phyloP scores from a whole-genome alignment of 1,284 basidiomycete species.

The Cutaneotrichosporon mucoides region DNA sequence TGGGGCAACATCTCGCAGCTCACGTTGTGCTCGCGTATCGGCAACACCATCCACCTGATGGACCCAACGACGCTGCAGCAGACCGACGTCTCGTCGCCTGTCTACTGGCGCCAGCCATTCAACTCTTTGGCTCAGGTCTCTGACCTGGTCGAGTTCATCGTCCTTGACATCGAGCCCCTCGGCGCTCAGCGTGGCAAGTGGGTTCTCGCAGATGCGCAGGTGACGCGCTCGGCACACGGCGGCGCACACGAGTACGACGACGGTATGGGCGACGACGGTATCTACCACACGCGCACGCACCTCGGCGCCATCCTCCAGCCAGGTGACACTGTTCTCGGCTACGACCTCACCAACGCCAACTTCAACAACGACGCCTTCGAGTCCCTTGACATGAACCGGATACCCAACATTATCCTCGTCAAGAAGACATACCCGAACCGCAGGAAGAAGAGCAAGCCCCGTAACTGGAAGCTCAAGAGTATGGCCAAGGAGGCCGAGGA shows the following conservation, averaged over 20 bases:
- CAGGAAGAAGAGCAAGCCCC: constrained; percentile 79
- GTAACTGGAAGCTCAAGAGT: constrained; percentile 84
- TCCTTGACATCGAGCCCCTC: constrained; percentile 89
- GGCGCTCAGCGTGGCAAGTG: constrained; percentile 66
- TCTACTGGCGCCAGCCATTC: constrained; percentile 90
- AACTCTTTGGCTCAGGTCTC: constrained; percentile 72
- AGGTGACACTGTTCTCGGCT: constrained; percentile 89
- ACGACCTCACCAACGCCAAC: constrained; percentile 81
- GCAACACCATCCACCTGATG: constrained; percentile 84
- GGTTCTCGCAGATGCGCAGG: constrained; percentile 89
- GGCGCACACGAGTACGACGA: constrained; percentile 46
- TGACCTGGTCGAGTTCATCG: constrained; percentile 90
- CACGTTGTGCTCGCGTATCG: constrained; percentile 82
- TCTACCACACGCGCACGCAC: constrained; percentile 94
- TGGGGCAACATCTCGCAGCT: constrained; percentile 85
- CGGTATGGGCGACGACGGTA: constrained; percentile 60
- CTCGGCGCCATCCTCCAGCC: constrained; percentile 92
- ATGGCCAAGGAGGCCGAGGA: constrained; percentile 89
- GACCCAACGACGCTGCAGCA: constrained; percentile 83
- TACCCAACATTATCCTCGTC: constrained; percentile 90
- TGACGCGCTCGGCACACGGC: constrained; percentile 71
- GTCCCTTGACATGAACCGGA: constrained; percentile 62
- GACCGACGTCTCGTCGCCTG: constrained; percentile 71
- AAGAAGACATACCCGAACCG: constrained; percentile 95
- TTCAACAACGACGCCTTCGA: constrained; percentile 89